phyloP scores from a whole-genome alignment of 352 stramenopile genomes.

The Phytophthora melonis region DNA sequence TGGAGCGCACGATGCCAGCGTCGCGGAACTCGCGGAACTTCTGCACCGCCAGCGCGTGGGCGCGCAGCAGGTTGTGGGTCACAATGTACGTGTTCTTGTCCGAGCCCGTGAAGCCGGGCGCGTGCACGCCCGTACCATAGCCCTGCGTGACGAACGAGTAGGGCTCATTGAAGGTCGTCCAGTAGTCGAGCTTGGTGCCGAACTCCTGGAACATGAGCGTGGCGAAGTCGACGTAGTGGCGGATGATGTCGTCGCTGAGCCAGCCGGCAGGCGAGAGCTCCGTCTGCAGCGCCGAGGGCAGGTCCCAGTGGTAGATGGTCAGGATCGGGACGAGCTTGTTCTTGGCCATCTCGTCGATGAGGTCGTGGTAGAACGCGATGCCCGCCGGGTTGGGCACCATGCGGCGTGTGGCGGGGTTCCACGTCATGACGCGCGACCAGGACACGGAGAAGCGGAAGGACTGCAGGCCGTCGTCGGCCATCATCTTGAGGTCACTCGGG shows the following conservation, averaged over 20 bases:
- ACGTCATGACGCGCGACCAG: constrained; percentile 92
- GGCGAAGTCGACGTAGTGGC: constrained; percentile 86
- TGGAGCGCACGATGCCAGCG: constrained; percentile 36
- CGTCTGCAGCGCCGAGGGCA: constrained; percentile 87
- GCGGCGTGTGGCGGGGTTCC: constrained; percentile 51
- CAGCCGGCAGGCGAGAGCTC: constrained; percentile 69
- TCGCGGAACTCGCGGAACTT: constrained; percentile 73
- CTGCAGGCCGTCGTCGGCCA: constrained; percentile 90
- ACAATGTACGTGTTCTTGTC: constrained; percentile 49
- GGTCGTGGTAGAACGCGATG: constrained; percentile 92
- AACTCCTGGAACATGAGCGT: constrained; percentile 91
- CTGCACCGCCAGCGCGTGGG: constrained; percentile 86
- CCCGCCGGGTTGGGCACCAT: constrained; percentile 84
- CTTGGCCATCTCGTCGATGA: constrained; percentile 87
- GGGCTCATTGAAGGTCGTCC: constrained; percentile 96
- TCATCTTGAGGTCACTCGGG: constrained; percentile 91
- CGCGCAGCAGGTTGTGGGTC: constrained; percentile 91
- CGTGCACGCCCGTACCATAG: constrained; percentile 65
- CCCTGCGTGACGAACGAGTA: constrained; percentile 66
- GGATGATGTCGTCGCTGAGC: constrained; percentile 55
- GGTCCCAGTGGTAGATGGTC: constrained; percentile 96
- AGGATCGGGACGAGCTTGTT: constrained; percentile 89
- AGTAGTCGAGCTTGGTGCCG: constrained; percentile 91
- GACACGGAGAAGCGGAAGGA: constrained; percentile 95
- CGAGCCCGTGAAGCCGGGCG: constrained; percentile 48